Evolutionary conservation across 1,284 basidiomycete genomes (phyloP).

Genomic region (Rhodotorula glutinis): DNA sequence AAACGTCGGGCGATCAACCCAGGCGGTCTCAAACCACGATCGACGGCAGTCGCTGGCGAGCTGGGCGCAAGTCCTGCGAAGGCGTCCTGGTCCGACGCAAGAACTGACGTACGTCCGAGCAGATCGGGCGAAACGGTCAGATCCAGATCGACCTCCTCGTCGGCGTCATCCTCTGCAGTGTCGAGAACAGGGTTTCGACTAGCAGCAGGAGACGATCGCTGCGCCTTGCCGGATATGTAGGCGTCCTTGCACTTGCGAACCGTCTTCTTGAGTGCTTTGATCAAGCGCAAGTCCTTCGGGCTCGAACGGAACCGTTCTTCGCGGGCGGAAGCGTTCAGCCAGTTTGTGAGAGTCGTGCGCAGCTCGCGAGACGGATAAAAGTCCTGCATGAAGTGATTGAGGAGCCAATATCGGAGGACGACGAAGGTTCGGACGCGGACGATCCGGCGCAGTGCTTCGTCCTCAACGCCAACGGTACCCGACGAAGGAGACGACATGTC

Average conservation of each 20-base stretch:
- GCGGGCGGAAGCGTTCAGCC: constrained; percentile 66
- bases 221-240: constrained; percentile 41
- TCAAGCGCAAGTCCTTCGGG: constrained; percentile 67
- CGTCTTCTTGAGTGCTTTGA: constrained; percentile 73
- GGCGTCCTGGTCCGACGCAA: too few relatives aligned
- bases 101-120: too few relatives aligned
- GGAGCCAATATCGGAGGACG: constrained; percentile 76
- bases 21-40: background rate
- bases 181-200: background rate
- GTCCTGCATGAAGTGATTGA: constrained; percentile 80
- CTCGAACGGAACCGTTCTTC: constrained; percentile 65
- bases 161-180: constrained; percentile 18
- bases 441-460: constrained; percentile 62
- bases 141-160: constrained; percentile 24
- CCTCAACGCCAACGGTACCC: constrained; percentile 13
- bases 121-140: background rate
- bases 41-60: background rate
- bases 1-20: constrained; percentile 39
- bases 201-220: background rate
- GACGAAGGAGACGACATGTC: too few relatives aligned
- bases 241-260: constrained; percentile 70
- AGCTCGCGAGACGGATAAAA: constrained; percentile 76
- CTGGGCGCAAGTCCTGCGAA: too few relatives aligned
- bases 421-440: constrained; percentile 82
- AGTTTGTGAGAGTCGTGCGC: constrained; percentile 64